These are phyloP conservation scores for Papiliotrema terrestris DNA, from an alignment of 1,284 basidiomycete genomes.

Conservation along the genomic window DNA sequence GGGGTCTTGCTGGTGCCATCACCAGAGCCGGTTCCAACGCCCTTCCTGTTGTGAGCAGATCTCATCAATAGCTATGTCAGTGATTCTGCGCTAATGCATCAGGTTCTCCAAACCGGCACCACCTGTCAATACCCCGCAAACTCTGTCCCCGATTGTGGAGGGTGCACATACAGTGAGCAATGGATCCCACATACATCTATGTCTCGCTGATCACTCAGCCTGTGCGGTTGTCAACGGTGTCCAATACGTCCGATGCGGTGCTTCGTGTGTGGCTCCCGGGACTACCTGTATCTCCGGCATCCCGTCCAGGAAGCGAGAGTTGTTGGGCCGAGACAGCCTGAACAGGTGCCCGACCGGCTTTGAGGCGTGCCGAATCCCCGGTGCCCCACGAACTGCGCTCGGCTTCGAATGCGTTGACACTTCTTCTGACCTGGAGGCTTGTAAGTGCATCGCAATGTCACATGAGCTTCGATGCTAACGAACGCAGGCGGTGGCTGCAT, in stretches of 20 bases:
- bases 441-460: background rate
- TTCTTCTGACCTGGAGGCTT: constrained; percentile 5
- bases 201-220: background rate
- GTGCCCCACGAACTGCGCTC: background rate
- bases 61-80: too few relatives aligned
- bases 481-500: constrained; percentile 1
- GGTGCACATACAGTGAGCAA: constrained; percentile 6
- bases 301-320: too few relatives aligned
- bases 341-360: background rate
- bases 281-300: constrained; percentile 5
- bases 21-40: background rate
- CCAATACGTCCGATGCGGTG: constrained; percentile 3
- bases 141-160: constrained; percentile 7
- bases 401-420: constrained; percentile 10
- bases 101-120: background rate
- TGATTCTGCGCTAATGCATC: too few relatives aligned
- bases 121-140: constrained; percentile 1
- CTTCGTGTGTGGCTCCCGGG: constrained; percentile 3
- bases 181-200: background rate
- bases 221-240: background rate
- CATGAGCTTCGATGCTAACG: too few relatives aligned
- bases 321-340: too few relatives aligned
- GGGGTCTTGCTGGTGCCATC: background rate
- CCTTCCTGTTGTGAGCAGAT: background rate
- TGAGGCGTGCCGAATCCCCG: constrained; percentile 1